phyloP scores from a whole-genome alignment of 108 stramenopile genomes.

The Conticribra guillardii region DNA sequence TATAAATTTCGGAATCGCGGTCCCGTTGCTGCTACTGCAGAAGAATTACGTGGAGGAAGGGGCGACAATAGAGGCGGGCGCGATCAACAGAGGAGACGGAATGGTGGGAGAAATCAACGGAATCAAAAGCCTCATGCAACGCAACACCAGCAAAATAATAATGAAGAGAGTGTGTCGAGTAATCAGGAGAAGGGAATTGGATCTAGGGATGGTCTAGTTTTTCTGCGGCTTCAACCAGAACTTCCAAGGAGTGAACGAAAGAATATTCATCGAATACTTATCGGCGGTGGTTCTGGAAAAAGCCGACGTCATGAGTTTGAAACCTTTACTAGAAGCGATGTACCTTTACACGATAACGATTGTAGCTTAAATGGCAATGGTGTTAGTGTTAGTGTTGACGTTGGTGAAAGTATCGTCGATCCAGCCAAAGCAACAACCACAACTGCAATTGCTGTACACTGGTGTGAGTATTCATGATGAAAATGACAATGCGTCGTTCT shows the following conservation, averaged over 20 bases:
- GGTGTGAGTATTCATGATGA: conserved; percentile 22
- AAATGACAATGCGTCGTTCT: too few species aligned
- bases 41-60: conserved; percentile 4
- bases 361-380: not conserved
- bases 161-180: not conserved
- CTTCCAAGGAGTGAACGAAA: conserved; percentile 59
- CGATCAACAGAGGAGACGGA: not conserved
- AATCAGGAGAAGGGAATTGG: not conserved
- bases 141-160: not conserved
- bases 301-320: conserved; percentile 58
- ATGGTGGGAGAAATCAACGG: not conserved
- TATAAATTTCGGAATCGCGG: conserved; percentile 56
- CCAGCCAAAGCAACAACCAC: conserved; percentile 14
- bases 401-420: not conserved
- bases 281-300: conserved; percentile 15
- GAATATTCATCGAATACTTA: conserved; percentile 55
- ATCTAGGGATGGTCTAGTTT: conserved; percentile 17
- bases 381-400: not conserved
- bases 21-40: conserved; percentile 3
- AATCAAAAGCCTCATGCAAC: not conserved
- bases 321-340: conserved; percentile 53
- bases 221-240: conserved; percentile 56
- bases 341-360: conserved; percentile 4
- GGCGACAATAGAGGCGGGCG: conserved; percentile 19
- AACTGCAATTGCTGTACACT: conserved; percentile 53